Evolutionary conservation across 495 filamentous ascomycete species (phyloP), one percentile per base, ranked within the genome.

Genomic region (Aspergillus bridgeri): DNA sequence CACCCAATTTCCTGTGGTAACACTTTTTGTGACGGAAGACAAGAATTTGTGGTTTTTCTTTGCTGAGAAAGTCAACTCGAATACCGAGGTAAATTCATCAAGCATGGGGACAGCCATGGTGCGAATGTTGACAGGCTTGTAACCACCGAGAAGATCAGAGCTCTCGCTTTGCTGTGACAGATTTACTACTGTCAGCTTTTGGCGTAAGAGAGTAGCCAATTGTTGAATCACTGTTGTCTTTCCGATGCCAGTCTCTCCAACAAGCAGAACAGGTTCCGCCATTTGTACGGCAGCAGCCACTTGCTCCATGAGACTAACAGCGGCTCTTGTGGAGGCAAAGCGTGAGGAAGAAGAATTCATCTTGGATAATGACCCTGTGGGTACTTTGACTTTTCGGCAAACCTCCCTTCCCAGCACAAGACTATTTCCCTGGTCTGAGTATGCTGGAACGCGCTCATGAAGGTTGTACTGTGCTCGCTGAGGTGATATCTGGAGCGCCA

Each of bases 221-320:
- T 96, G 91, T 66, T 99, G 95, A 46, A 99, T 85, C 13, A 93
- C 86, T 1, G 92, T 92, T 2, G 95, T 99, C 73, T 99, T 99
- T 65, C 95, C 95, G 50, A 94, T 96, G 73, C 95, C 95, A 3
- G 95, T 99, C 74, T 99, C 95, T 60, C 95, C 95, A 42, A 99
- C 94, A 51, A 99, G 83, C 24, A 99, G 74, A 8, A 96, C 82
- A 2, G 95, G 94, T 66, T 99, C 95, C 4, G 84, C 81, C 69
- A 92, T 85, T 56, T 88, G 83, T 15, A 97, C 82, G 1, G 92
- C 86, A 25, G 88, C 86, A 5, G 88, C 86, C 57, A 96, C 87
- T 68, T 93, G 89, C 66, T 99, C 94, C 59, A 98, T 80, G 5
- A 77, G 66, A 43, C 68, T 68, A 46, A 79, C 56, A 11, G 76